Evolutionary conservation across 2,329 filamentous ascomycete species (phyloP).

Genomic region (Truncatella angustata): DNA sequence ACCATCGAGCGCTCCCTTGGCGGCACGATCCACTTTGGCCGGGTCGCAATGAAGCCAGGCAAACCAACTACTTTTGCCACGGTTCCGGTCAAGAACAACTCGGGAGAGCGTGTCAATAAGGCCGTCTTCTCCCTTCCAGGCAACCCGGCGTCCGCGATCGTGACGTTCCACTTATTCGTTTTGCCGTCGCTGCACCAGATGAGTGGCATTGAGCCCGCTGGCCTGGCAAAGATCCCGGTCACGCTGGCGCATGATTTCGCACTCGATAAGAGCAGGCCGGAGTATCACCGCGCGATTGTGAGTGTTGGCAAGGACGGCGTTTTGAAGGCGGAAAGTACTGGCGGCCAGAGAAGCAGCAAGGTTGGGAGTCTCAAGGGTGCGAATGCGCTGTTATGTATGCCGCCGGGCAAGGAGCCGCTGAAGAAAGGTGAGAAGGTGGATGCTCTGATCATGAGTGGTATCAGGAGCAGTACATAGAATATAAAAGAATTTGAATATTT

Average conservation of each 20-base stretch:
- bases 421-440: conserved; percentile 70
- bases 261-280: conserved; percentile 72
- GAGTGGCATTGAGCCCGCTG: conserved; percentile 64
- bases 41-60: conserved; percentile 96
- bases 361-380: conserved; percentile 87
- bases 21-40: conserved; percentile 93
- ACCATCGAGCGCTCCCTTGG: conserved; percentile 88
- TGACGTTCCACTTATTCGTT: conserved; percentile 93
- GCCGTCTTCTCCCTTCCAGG: conserved; percentile 88
- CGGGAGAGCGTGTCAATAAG: conserved; percentile 59
- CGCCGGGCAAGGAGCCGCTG: conserved; percentile 61
- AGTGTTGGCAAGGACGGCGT: conserved; percentile 62
- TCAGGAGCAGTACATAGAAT: conserved; percentile 13
- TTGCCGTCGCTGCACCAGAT: conserved; percentile 80
- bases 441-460: conserved; percentile 71
- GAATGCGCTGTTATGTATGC: conserved; percentile 81
- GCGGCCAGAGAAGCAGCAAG: conserved; percentile 82
- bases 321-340: conserved; percentile 77
- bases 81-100: conserved; percentile 63
- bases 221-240: conserved; percentile 72
- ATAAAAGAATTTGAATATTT: background rate
- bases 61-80: conserved; percentile 98
- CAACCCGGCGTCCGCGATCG: conserved; percentile 89
- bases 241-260: conserved; percentile 68
- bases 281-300: conserved; percentile 87